Percentiles rank a stretch among this genome's conserved stretches.
Evolutionary conservation across 495 filamentous ascomycete genomes (phyloP).

Genomic region (Penicillium turbatum): DNA sequence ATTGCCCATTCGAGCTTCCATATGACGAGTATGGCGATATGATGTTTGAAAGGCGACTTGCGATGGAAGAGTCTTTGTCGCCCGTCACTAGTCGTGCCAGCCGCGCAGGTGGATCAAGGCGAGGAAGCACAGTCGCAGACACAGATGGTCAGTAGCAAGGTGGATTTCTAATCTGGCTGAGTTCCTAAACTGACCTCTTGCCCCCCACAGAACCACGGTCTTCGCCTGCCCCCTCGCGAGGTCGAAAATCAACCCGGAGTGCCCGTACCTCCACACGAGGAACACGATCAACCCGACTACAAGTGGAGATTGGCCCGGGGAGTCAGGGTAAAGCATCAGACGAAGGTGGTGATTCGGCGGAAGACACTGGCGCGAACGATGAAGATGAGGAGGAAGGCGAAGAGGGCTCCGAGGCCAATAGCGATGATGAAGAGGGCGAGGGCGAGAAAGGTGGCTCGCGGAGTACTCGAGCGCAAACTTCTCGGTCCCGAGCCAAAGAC

Average conservation of each 20-base stretch:
- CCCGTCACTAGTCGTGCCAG: slow-evolving; percentile 52
- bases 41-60: slow-evolving; percentile 65
- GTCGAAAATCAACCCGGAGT: slow-evolving; percentile 37
- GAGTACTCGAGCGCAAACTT: slow-evolving; percentile 39
- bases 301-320: slow-evolving; percentile 36
- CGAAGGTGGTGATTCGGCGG: slow-evolving; percentile 39
- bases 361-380: slow-evolving; percentile 39
- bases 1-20: slow-evolving; percentile 71
- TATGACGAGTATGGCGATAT: slow-evolving; percentile 69
- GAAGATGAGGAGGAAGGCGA: slow-evolving; percentile 37
- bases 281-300: slow-evolving; percentile 41
- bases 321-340: slow-evolving; percentile 30
- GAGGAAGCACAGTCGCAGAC: slow-evolving; percentile 45
- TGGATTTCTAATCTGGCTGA: slow-evolving; percentile 10
- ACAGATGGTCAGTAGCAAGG: slow-evolving; percentile 48
- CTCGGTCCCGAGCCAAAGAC: slow-evolving; percentile 38
- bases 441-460: slow-evolving; percentile 37
- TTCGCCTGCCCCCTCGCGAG: slow-evolving; percentile 46
- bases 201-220: slow-evolving; percentile 42
- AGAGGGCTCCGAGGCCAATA: slow-evolving; percentile 28
- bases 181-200: slow-evolving; percentile 7
- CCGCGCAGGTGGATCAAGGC: slow-evolving; percentile 38
- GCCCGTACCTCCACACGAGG: slow-evolving; percentile 36
- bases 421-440: slow-evolving; percentile 33
- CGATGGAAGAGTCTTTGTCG: slow-evolving; percentile 54